A percentile compares a stretch with the other conserved stretches of the same genome.
These are phyloP conservation scores for Paramecium bursaria DNA, from an alignment of 73 alveolate genomes.

Conservation along the genomic window DNA sequence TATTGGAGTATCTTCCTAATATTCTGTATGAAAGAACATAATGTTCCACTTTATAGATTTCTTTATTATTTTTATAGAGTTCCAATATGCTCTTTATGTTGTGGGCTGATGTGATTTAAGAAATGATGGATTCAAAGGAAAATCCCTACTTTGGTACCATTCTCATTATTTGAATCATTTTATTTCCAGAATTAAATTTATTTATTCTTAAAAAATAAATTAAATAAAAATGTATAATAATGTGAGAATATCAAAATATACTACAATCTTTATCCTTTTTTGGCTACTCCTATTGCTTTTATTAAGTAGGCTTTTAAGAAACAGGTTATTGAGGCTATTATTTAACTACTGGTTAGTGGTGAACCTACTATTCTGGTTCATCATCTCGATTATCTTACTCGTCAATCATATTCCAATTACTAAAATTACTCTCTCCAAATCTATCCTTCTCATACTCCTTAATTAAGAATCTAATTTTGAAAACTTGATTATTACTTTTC, in stretches of 20 bases:
- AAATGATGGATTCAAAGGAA: too few relatives aligned
- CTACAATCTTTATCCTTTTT: neutral
- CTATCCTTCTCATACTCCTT: conserved; percentile 57
- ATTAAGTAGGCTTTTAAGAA: neutral
- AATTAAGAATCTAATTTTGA: conserved; percentile 14
- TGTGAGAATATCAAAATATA: neutral
- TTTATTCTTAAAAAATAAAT: too few relatives aligned
- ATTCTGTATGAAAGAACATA: too few relatives aligned
- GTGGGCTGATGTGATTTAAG: too few relatives aligned
- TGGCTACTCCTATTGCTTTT: neutral
- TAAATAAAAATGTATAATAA: too few relatives aligned
- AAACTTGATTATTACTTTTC: conserved; percentile 21
- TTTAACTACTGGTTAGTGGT: neutral
- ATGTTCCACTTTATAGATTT: too few relatives aligned
- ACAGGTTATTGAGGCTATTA: neutral
- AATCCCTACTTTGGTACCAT: too few relatives aligned
- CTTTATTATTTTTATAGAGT: too few relatives aligned
- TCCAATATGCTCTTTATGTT: too few relatives aligned
- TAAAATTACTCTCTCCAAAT: conserved; percentile 58
- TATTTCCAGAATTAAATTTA: neutral
- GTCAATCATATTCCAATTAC: conserved; percentile 56
- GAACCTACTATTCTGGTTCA: neutral
- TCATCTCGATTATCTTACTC: conserved; percentile 25
- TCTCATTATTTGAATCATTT: too few relatives aligned
- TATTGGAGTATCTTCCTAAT: too few relatives aligned